Conservation (phyloP, 805 yeast genomes). For the Pichia insulana region DNA sequence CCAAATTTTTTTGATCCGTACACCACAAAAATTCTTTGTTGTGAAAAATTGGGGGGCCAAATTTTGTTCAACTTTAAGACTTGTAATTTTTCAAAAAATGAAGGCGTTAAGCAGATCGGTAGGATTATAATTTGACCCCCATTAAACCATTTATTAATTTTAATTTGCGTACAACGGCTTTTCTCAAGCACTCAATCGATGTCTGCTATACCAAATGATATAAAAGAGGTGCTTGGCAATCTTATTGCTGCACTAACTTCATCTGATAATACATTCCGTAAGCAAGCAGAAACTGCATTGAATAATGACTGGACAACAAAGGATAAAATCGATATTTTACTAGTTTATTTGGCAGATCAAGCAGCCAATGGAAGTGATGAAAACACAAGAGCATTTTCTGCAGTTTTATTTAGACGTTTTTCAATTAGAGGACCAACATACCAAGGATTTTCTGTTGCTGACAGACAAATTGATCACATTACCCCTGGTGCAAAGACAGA, state of each 20-base stretch:
- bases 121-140: too few relatives aligned
- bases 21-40: not conserved
- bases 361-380: conserved; percentile 57
- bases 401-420: conserved; percentile 82
- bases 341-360: conserved; percentile 75
- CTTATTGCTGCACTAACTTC: conserved; percentile 67
- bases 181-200: conserved; percentile 14
- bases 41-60: not conserved
- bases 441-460: conserved; percentile 51
- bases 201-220: conserved; percentile 53
- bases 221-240: conserved; percentile 42
- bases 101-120: not conserved
- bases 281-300: conserved; percentile 65
- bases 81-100: not conserved
- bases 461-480: conserved; percentile 69
- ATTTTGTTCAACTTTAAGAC: not conserved
- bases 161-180: not conserved
- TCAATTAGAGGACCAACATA: conserved; percentile 73
- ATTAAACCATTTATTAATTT: not conserved
- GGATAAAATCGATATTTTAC: conserved; percentile 58
- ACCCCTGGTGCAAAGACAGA: conserved; percentile 49
- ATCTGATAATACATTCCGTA: conserved; percentile 64
- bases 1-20: not conserved
- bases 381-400: conserved; percentile 60
- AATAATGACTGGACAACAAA: conserved; percentile 68